Conservation (phyloP, 2,329 filamentous ascomycete genomes). For the Juglanconis oblonga region DNA sequence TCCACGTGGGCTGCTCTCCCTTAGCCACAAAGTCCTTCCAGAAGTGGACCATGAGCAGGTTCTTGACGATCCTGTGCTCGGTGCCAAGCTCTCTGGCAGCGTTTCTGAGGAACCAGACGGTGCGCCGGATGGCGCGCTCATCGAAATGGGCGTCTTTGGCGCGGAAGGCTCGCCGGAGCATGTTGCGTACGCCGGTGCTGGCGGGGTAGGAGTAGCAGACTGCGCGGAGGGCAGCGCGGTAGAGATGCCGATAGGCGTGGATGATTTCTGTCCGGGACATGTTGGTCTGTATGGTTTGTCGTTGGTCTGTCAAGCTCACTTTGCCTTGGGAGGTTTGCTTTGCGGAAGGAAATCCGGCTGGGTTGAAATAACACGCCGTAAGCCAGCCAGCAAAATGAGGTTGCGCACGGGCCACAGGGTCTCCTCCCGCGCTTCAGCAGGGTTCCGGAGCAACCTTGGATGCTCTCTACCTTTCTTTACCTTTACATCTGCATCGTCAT, state of each 20-base stretch:
- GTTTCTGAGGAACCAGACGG: constrained; percentile 66
- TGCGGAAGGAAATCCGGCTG: background rate
- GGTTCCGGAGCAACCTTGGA: background rate
- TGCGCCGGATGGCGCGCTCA: constrained; percentile 55
- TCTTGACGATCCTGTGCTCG: constrained; percentile 72
- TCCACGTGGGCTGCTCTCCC: constrained; percentile 27
- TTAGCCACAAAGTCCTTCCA: constrained; percentile 36
- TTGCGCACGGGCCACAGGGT: background rate
- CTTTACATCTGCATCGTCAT: too few species aligned
- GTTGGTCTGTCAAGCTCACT: background rate
- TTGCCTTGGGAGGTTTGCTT: background rate
- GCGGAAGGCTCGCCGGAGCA: constrained; percentile 59
- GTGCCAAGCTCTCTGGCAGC: constrained; percentile 62
- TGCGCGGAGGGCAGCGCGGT: constrained; percentile 64
- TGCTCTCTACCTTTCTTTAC: background rate
- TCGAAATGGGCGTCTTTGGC: constrained; percentile 46
- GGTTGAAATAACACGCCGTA: background rate
- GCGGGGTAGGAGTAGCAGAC: constrained; percentile 70
- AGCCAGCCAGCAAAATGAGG: background rate
- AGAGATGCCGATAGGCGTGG: constrained; percentile 68
- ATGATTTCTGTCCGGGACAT: constrained; percentile 46
- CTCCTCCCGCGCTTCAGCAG: background rate
- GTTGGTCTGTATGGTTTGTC: background rate
- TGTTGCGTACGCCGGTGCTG: constrained; percentile 59
- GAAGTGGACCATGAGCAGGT: constrained; percentile 44